Percentiles rank a stretch among this genome's conserved stretches.
These are phyloP conservation scores for Combretum micranthum DNA, from an alignment of 345 rosid species.

Conservation along the genomic window DNA sequence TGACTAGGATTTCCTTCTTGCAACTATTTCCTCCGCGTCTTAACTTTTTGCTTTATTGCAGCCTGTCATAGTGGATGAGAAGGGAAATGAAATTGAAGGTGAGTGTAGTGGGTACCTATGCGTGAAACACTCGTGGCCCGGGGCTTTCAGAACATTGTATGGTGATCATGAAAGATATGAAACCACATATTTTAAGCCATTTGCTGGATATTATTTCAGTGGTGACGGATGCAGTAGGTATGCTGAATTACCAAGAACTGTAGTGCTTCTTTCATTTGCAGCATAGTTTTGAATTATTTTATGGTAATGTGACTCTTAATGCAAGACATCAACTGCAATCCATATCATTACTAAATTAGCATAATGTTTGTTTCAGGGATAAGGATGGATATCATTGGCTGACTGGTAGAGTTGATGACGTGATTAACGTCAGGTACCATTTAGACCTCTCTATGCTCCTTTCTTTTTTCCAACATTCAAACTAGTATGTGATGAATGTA, in stretches of 20 bases:
- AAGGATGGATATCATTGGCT: constrained; percentile 96
- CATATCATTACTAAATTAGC: background rate
- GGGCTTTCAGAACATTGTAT: constrained; percentile 89
- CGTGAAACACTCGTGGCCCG: constrained; percentile 89
- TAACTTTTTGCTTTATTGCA: constrained; percentile 20
- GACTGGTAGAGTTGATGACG: constrained; percentile 97
- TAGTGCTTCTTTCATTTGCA: constrained; percentile 1
- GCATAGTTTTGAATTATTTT: background rate
- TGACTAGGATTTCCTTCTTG: background rate
- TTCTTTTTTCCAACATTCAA: background rate
- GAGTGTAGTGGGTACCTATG: constrained; percentile 94
- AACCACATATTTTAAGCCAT: constrained; percentile 92
- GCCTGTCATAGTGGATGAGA: constrained; percentile 95
- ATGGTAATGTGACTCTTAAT: too few relatives aligned
- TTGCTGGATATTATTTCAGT: constrained; percentile 82
- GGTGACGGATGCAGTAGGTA: constrained; percentile 98
- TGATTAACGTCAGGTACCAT: constrained; percentile 84
- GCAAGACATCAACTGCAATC: too few relatives aligned
- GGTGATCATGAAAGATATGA: constrained; percentile 99
- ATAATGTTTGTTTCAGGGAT: constrained; percentile 49
- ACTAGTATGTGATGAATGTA: background rate
- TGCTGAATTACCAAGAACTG: constrained; percentile 4
- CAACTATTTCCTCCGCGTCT: background rate
- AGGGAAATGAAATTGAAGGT: constrained; percentile 90
- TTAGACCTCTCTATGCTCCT: background rate